Percentiles rank a stretch among this genome's conserved stretches.
phyloP scores from a whole-genome alignment of 129 eudicot species.

The Scalesia atractyloides region DNA sequence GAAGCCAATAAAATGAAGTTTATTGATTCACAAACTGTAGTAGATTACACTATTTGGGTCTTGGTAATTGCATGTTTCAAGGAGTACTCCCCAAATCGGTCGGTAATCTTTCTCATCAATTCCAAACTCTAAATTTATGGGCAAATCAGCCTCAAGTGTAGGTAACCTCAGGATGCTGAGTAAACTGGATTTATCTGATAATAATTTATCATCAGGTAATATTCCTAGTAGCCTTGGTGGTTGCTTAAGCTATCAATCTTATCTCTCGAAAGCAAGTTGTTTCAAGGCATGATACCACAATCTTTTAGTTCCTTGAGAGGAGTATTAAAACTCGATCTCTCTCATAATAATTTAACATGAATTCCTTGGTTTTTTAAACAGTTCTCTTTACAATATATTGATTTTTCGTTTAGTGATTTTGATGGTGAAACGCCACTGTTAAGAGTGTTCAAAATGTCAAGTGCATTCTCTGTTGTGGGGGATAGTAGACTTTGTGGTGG shows the following conservation, averaged over 20 bases:
- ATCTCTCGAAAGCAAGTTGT: constrained; percentile 1
- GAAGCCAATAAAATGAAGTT: constrained; percentile 25
- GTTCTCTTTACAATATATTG: constrained; percentile 6
- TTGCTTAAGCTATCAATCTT: constrained; percentile 18
- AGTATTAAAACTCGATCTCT: constrained; percentile 17
- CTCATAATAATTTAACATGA: constrained; percentile 37
- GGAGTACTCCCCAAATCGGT: constrained; percentile 18
- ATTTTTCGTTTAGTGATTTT: constrained; percentile 39
- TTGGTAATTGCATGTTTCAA: not conserved
- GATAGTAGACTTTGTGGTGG: constrained; percentile 47
- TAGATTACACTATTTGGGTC: not conserved
- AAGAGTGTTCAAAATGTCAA: constrained; percentile 29
- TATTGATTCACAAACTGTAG: constrained; percentile 15
- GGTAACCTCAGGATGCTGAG: constrained; percentile 13
- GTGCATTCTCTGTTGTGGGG: constrained; percentile 12
- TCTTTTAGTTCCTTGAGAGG: constrained; percentile 30
- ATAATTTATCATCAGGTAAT: constrained; percentile 8
- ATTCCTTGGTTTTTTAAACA: constrained; percentile 28
- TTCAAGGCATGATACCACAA: too few species aligned
- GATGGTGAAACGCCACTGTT: constrained; percentile 31
- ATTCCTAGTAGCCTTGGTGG: constrained; percentile 24
- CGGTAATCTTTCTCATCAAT: constrained; percentile 21
- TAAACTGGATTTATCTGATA: constrained; percentile 11
- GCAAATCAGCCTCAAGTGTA: not conserved
- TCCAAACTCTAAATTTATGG: not conserved